Conservation (phyloP, 2,329 filamentous ascomycete genomes). For the Curvularia spicifera region DNA sequence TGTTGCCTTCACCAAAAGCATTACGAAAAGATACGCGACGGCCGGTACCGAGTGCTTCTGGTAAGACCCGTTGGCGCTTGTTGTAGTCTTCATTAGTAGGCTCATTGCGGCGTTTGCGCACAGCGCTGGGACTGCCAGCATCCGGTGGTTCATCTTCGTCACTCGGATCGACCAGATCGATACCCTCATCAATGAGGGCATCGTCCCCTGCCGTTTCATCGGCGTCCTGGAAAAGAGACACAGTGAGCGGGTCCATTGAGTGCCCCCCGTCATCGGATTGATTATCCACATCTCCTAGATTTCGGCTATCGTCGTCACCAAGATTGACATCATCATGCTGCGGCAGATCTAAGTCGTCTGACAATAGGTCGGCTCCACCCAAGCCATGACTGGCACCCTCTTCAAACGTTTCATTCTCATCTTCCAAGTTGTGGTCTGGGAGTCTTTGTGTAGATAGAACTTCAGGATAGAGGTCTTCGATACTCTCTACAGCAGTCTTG, state of each 20-base stretch:
- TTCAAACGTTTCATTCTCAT: not conserved
- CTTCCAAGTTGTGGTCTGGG: slow-evolving; percentile 16
- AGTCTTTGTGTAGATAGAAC: slow-evolving; percentile 55
- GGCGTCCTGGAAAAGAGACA: slow-evolving; percentile 29
- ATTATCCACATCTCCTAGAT: slow-evolving; percentile 31
- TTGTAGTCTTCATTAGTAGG: slow-evolving; percentile 12
- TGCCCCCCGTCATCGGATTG: slow-evolving; percentile 31
- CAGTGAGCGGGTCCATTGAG: slow-evolving; percentile 41
- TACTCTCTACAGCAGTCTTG: slow-evolving; percentile 80
- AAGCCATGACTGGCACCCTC: not conserved
- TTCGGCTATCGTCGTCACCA: slow-evolving; percentile 29
- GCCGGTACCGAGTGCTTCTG: slow-evolving; percentile 12
- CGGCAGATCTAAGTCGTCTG: slow-evolving; percentile 1
- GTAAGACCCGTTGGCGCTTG: slow-evolving; percentile 26
- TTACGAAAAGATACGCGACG: slow-evolving; percentile 24
- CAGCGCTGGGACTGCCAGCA: slow-evolving; percentile 6
- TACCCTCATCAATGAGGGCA: slow-evolving; percentile 29
- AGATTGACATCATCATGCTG: slow-evolving; percentile 14
- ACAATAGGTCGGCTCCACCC: not conserved
- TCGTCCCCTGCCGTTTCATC: slow-evolving; percentile 10
- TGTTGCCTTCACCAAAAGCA: slow-evolving; percentile 1
- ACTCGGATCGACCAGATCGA: slow-evolving; percentile 25
- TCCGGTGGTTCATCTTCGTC: slow-evolving; percentile 19
- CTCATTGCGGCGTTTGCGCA: slow-evolving; percentile 32
- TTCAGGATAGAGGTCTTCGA: slow-evolving; percentile 83